Evolutionary conservation across 2,329 filamentous ascomycete species (phyloP).

Genomic region (Xylaria hypoxylon): DNA sequence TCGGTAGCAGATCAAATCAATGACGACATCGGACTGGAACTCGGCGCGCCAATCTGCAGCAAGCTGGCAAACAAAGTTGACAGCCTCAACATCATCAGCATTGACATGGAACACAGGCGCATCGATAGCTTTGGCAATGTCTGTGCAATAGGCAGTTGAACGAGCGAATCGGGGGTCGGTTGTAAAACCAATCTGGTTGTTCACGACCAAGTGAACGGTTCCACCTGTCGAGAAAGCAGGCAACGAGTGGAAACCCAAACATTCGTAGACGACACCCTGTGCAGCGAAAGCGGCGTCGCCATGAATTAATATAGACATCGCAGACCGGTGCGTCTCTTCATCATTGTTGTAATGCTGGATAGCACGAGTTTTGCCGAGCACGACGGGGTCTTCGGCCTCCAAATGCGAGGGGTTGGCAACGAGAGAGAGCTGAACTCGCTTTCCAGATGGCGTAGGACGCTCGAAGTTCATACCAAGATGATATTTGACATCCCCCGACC

Average conservation of each 20-base stretch:
- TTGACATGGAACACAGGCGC: conserved; percentile 99
- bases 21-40: conserved; percentile 98
- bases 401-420: conserved; percentile 98
- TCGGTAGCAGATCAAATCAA: conserved; percentile 98
- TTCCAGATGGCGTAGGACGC: conserved; percentile 95
- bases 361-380: conserved; percentile 95
- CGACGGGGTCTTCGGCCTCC: conserved; percentile 97
- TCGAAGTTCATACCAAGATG: conserved; percentile 99
- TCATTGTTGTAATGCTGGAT: conserved; percentile 99
- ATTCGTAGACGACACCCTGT: conserved; percentile 98
- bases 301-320: conserved; percentile 96
- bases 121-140: conserved; percentile 98
- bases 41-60: conserved; percentile 98
- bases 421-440: conserved; percentile 98
- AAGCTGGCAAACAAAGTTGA: conserved; percentile 98
- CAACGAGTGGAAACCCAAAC: conserved; percentile 95
- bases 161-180: conserved; percentile 97
- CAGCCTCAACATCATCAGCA: conserved; percentile 95
- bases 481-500: conserved; percentile 99
- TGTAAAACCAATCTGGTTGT: conserved; percentile 99
- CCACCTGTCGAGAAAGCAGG: conserved; percentile 97
- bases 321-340: conserved; percentile 85
- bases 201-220: conserved; percentile 96
- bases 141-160: conserved; percentile 98
- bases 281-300: conserved; percentile 97